phyloP scores from a whole-genome alignment of 192 early-diverging fungal genomes.

The Gonapodya sp. region DNA sequence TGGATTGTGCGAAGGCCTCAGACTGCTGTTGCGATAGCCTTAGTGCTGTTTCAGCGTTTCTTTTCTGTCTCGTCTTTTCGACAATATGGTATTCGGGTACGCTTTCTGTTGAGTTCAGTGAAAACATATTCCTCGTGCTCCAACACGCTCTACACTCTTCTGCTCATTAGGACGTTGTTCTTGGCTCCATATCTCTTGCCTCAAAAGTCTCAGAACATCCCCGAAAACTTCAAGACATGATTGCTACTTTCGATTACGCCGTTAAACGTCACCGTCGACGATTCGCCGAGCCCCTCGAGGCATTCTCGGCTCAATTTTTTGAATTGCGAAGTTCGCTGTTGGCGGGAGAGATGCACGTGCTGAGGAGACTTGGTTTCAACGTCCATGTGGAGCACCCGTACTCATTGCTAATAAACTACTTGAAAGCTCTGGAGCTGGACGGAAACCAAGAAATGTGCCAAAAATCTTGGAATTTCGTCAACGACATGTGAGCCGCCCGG shows the following conservation, averaged over 20 bases:
- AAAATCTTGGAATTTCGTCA: conserved; percentile 87
- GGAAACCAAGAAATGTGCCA: conserved; percentile 69
- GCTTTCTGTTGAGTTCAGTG: background rate
- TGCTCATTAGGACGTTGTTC: conserved; percentile 24
- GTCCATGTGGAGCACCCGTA: conserved; percentile 97
- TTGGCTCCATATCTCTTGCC: conserved; percentile 64
- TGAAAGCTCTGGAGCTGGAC: conserved; percentile 67
- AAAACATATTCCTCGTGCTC: too few species aligned
- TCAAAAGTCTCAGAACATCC: conserved; percentile 76
- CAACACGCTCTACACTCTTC: background rate
- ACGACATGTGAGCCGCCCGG: conserved; percentile 58
- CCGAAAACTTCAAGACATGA: conserved; percentile 65
- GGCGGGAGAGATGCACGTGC: conserved; percentile 76
- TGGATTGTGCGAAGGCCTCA: conserved; percentile 87
- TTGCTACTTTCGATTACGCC: conserved; percentile 69
- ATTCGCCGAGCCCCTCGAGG: conserved; percentile 45
- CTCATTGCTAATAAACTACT: conserved; percentile 86
- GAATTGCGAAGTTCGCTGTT: conserved; percentile 74
- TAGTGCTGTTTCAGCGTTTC: conserved; percentile 89
- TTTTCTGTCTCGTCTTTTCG: conserved; percentile 70
- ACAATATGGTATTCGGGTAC: conserved; percentile 57
- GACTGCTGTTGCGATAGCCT: conserved; percentile 88
- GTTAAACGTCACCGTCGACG: conserved; percentile 42
- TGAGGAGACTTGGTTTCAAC: conserved; percentile 83
- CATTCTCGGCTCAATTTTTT: conserved; percentile 32